Percentiles rank a stretch among this genome's conserved stretches.
phyloP scores from a whole-genome alignment of 2,329 filamentous ascomycete genomes.

The Dryadomyces sulphureus region DNA sequence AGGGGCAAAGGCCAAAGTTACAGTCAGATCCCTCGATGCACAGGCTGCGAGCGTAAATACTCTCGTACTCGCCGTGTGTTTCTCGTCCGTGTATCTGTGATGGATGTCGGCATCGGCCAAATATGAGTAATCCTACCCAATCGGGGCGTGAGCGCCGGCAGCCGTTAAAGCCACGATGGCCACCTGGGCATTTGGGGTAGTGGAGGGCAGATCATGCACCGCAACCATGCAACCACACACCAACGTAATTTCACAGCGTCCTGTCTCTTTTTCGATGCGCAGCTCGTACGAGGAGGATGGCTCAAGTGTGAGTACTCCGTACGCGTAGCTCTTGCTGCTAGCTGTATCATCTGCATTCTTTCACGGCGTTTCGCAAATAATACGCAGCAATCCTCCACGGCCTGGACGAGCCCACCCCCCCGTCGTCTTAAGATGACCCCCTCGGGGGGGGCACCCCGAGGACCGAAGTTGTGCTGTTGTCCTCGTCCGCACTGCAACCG shows the following conservation, averaged over 20 bases:
- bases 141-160: not conserved
- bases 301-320: not conserved
- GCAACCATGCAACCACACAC: not conserved
- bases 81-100: too few relatives aligned
- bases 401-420: too few relatives aligned
- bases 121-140: not conserved
- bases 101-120: not conserved
- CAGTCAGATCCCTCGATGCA: constrained; percentile 1
- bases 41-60: not conserved
- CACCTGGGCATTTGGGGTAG: not conserved
- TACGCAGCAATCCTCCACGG: too few relatives aligned
- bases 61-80: too few relatives aligned
- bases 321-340: too few relatives aligned
- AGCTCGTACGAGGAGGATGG: too few relatives aligned
- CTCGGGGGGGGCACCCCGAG: not conserved
- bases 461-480: not conserved
- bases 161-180: not conserved
- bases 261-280: too few relatives aligned
- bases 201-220: constrained; percentile 3
- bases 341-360: too few relatives aligned
- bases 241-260: not conserved
- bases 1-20: not conserved
- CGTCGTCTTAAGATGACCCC: not conserved
- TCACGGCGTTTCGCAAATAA: too few relatives aligned
- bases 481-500: not conserved